Base-by-base conservation (phyloP, 192 early-diverging fungal genomes). In the Allomyces javanicus region DNA sequence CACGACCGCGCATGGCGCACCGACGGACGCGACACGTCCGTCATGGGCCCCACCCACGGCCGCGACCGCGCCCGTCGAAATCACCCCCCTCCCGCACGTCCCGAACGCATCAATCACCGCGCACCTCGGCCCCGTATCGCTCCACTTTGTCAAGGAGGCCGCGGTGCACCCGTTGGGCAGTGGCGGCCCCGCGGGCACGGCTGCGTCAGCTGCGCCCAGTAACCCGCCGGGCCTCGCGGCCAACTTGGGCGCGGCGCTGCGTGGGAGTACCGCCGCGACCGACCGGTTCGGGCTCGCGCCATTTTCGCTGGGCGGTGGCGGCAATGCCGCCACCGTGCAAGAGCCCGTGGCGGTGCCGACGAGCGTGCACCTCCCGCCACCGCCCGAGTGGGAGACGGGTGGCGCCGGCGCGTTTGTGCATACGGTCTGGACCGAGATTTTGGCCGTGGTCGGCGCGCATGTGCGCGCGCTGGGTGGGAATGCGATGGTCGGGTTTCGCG, bases 131-230 rank as follows among this genome's bases (percentile, higher is more conserved):
- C 81, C 85, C 12, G 71, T 91, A 0, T 86, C 86, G 0, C 75
- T 91, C 12, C 89, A 91, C 67, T 91, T 91, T 76, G 84, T 91
- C 44, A 87, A 89, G 62, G 89, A 91, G 66, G 76, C 83, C 33
- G 33, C 33, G 3, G 33, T 40, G 33, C 33, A 40, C 33, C 33
- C 33, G 4, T 40, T 40, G 33, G 33, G 33, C 33, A 40, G 33
- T 9, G 33, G 33, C 33, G 33, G 9, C 68, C 64, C 58, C 71
- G 74, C 62, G 64, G 67, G 61, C 78, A 71, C 64, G 66, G 27
- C 63, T 25, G 19, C 67, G 66, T 50, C 69, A 64, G 64, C 78
- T 73, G 33, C 73, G 73, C 19, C 50, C 17, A 58, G 17, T 6
- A 58, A n/a, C 50, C 17, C 50, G 6, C 50, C 17, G 9, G 50